A percentile compares a stretch with the other conserved stretches of the same genome.
Evolutionary conservation across 2,329 filamentous ascomycete genomes (phyloP).

Genomic region (Metarhizium anisopliae): DNA sequence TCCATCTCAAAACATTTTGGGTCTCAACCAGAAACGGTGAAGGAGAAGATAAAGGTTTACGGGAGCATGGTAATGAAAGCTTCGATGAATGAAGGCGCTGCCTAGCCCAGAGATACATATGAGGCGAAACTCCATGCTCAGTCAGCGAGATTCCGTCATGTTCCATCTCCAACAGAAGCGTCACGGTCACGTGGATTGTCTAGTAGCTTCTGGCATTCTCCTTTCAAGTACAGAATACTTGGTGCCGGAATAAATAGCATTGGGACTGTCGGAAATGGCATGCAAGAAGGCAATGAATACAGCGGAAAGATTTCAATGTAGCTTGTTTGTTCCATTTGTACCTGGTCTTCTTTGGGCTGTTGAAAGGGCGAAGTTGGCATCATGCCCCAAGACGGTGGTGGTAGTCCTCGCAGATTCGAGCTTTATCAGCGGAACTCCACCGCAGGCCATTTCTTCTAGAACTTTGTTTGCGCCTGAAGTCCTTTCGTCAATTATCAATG

Average conservation of each 20-base stretch:
- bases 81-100: not conserved
- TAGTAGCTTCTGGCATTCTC: not conserved
- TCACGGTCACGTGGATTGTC: conserved; percentile 5
- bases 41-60: not conserved
- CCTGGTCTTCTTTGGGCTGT: not conserved
- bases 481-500: no score
- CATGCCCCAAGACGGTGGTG: not conserved
- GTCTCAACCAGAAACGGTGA: not conserved
- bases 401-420: not conserved
- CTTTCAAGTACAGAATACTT: not conserved
- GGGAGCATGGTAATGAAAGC: not conserved
- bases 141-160: conserved; percentile 11
- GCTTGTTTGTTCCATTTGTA: not conserved
- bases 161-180: conserved; percentile 7
- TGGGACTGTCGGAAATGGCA: not conserved
- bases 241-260: not conserved
- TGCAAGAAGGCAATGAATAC: not conserved
- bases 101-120: not conserved
- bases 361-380: not conserved
- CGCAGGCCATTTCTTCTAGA: no score
- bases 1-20: conserved; percentile 3
- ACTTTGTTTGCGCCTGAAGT: no score
- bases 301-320: not conserved
- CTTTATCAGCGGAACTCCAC: no score
- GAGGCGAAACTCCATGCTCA: conserved; percentile 4